These are phyloP conservation scores for Cyberlindnera maclurae DNA, from an alignment of 805 yeast genomes.

Conservation along the genomic window DNA sequence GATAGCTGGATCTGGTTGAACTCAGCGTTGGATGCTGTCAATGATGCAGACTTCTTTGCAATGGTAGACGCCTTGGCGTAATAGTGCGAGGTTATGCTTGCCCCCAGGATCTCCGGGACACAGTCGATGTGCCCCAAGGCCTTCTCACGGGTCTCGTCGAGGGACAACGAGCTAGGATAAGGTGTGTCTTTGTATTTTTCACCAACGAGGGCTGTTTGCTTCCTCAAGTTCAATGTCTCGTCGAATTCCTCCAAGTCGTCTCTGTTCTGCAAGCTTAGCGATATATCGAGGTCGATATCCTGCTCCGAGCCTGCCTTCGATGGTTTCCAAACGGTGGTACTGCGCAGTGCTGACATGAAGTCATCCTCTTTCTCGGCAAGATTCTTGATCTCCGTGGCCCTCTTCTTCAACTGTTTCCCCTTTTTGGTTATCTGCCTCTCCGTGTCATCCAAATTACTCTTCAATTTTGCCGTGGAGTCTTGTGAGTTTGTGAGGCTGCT, in stretches of 20 bases:
- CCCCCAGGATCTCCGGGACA: conserved; percentile 37
- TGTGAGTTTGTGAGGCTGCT: background rate
- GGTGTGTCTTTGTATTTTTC: conserved; percentile 18
- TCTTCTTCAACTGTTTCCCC: background rate
- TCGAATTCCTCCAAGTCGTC: conserved; percentile 16
- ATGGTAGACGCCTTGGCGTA: conserved; percentile 43
- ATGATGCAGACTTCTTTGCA: conserved; percentile 30
- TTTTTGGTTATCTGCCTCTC: background rate
- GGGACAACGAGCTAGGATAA: conserved; percentile 23
- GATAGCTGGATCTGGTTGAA: conserved; percentile 39
- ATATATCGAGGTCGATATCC: conserved; percentile 10
- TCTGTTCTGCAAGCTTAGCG: conserved; percentile 7
- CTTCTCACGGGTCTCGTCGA: conserved; percentile 25
- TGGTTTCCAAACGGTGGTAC: conserved; percentile 10
- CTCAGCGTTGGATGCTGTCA: conserved; percentile 34
- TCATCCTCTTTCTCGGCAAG: conserved; percentile 4
- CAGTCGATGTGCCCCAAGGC: conserved; percentile 26
- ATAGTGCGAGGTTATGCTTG: conserved; percentile 38
- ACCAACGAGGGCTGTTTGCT: conserved; percentile 8
- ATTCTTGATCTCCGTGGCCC: background rate
- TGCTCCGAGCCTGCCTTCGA: background rate
- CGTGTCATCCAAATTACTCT: background rate
- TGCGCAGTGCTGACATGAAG: conserved; percentile 8
- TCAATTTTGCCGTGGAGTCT: background rate
- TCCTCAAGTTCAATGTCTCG: conserved; percentile 11